A percentile compares a stretch with the other conserved stretches of the same genome.
Conservation (phyloP, 768 basidiomycete species). For the Termitomyces sp. region DNA sequence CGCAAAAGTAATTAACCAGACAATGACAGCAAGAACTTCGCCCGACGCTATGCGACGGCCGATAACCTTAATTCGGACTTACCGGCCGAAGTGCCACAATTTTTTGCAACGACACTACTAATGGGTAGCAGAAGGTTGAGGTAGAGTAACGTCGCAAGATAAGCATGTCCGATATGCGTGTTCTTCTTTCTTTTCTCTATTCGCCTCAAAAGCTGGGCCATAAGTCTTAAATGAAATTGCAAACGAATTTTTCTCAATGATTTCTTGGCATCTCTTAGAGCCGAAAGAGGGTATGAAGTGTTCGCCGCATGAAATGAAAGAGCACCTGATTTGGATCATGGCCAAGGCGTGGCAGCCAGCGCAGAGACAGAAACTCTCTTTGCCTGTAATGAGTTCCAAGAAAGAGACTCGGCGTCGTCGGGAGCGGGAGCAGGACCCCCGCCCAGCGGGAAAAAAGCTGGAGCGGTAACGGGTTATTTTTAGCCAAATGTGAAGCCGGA, state of each 20-base stretch:
- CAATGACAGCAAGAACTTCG: background rate
- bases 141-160: background rate
- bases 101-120: no score
- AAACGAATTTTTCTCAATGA: background rate
- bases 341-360: background rate
- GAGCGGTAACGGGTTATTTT: background rate
- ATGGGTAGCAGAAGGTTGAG: background rate
- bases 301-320: background rate
- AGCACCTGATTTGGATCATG: background rate
- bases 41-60: background rate
- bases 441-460: background rate
- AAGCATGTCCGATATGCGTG: background rate
- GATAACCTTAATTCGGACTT: background rate
- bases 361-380: background rate
- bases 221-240: background rate
- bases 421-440: background rate
- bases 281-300: background rate
- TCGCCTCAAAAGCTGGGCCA: background rate
- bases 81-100: background rate
- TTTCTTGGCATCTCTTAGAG: background rate
- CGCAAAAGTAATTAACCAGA: background rate
- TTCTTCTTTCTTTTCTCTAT: background rate
- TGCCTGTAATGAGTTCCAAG: background rate
- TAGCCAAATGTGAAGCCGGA: background rate
- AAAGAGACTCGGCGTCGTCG: no score